Evolutionary conservation across 1,139 yeast species (phyloP).

Genomic region (Saccharomyces hybrid): DNA sequence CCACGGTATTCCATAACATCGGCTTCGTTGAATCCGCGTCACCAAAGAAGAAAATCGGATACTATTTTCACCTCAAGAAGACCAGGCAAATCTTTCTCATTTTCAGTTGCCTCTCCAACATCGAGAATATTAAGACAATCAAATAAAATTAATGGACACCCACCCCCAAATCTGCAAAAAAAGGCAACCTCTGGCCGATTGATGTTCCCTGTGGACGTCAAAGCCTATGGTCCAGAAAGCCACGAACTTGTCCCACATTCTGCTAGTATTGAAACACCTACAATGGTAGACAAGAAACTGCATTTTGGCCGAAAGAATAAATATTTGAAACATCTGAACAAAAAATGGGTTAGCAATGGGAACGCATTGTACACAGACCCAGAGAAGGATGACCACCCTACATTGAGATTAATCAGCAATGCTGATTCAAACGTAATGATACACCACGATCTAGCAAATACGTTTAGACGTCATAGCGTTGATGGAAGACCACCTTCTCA

Average conservation of each 20-base stretch:
- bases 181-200: background rate
- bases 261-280: background rate
- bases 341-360: background rate
- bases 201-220: slow-evolving; percentile 6
- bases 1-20: background rate
- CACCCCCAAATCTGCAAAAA: slow-evolving; percentile 6
- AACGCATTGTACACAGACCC: background rate
- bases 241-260: background rate
- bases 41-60: slow-evolving; percentile 11
- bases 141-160: slow-evolving; percentile 2
- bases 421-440: background rate
- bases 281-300: background rate
- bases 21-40: background rate
- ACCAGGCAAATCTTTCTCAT: slow-evolving; percentile 8
- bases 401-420: background rate
- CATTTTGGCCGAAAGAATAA: background rate
- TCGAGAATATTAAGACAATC: slow-evolving; percentile 6
- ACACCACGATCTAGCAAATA: background rate
- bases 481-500: background rate
- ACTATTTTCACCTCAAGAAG: slow-evolving; percentile 2
- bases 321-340: background rate
- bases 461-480: background rate
- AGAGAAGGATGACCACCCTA: background rate
- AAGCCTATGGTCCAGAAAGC: background rate
- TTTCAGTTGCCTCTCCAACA: slow-evolving; percentile 8